Evolutionary conservation across 345 rosid species (phyloP).

Genomic region (Corymbia maculata): DNA sequence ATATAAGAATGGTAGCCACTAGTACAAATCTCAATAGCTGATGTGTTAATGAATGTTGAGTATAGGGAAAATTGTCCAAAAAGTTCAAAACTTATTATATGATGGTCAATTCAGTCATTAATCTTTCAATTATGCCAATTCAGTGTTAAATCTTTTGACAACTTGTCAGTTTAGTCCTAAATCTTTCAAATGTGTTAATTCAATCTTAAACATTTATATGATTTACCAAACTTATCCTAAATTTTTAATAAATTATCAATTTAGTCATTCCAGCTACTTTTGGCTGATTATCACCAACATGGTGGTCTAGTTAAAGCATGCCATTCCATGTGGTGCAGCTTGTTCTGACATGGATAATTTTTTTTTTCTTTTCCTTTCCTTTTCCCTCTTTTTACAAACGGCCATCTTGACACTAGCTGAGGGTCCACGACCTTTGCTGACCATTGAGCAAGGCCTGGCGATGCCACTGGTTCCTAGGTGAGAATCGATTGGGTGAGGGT

Average conservation of each 20-base stretch:
- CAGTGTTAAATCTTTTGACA: neutral
- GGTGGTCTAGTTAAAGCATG: accelerated
- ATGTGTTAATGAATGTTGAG: neutral
- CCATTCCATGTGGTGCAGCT: neutral
- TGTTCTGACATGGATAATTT: neutral
- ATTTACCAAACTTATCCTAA: neutral
- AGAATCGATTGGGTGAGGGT: neutral
- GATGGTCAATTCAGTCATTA: neutral
- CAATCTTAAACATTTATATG: neutral
- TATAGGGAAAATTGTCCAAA: neutral
- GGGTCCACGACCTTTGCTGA: accelerated
- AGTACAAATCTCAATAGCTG: too few relatives aligned
- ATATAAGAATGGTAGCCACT: too few relatives aligned
- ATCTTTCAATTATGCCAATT: neutral
- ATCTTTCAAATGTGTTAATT: too few relatives aligned
- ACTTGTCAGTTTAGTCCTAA: neutral
- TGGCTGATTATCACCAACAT: too few relatives aligned
- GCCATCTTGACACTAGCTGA: neutral
- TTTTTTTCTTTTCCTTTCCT: too few relatives aligned
- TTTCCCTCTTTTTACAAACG: neutral
- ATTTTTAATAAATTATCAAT: too few relatives aligned
- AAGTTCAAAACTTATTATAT: too few relatives aligned
- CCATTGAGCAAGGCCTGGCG: neutral
- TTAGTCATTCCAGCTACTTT: too few relatives aligned
- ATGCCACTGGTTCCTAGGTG: accelerated